Evolutionary conservation across 179 eudicot species (phyloP), one percentile per base, ranked within the genome.

Genomic region (Monotropa hypopitys): DNA sequence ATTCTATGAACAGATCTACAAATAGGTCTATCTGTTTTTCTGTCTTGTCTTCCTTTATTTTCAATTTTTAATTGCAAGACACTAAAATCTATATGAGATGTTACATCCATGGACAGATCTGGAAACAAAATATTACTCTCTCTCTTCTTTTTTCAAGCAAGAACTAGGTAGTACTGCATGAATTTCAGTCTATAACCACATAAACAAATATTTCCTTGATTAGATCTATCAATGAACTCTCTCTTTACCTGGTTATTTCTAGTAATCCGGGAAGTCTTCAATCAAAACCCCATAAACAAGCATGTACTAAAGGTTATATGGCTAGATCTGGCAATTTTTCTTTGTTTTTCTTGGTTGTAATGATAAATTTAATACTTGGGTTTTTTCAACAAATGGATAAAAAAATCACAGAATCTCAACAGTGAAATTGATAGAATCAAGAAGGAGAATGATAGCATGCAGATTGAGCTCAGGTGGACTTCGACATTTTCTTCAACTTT

Each of bases 361-460:
- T 32, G 3, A 46, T 33, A 43, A 26, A 61, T 51, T 62, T 62
- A 28, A 40, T 76, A 5, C 46, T 63, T 26, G 20, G 33, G 42
- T 47, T 16, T 76, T 20, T 62, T 61, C 13, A 47, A 63, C 8
- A 43, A 45, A 45, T 43, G 28, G 8, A 9, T 0, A 42, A 50
- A n/a, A 56, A 3, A 30, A 32, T 74, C 21, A 62, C 88, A 92
- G 96, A 84, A 89, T 75, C 88, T 90, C 7, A 82, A 73, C 84
- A 84, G 87, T 57, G 96, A 92, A 80, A 76, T 92, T 18, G 90
- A 92, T 7, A 81, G 92, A 72, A 80, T 90, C 83, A 89, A 90
- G 84, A 92, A 90, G 76, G 96, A 90, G 57, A 92, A 92, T 83
- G 93, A 91, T 61, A 84, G 80, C 49, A 83, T 92, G 93, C 88